Evolutionary conservation across 2,329 filamentous ascomycete genomes (phyloP), one percentile per base, ranked within the genome.

Genomic region (Xylariaceae sp.): DNA sequence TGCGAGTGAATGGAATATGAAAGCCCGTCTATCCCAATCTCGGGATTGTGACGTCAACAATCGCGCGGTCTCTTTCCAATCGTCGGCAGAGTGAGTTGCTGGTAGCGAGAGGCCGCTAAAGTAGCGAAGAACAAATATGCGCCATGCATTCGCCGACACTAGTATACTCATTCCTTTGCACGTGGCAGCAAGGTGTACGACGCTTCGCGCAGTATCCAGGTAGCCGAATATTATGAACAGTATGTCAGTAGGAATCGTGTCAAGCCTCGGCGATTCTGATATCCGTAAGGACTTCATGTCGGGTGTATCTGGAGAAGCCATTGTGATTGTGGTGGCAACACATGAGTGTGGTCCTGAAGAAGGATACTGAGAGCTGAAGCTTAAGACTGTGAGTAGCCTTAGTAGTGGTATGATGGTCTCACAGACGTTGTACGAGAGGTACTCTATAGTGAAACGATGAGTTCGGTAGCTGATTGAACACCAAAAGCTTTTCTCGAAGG

Each of bases 1-100:
- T 12, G 49, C 46, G 39, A 50, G 63, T 12, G 69, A 61, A 43
- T 67, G 66, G 48, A 80, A 70, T 14, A 68, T 66, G 17, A 75
- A 56, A 0, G 71, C 64, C 1, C 75, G 71, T 45, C 69, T 71
- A 43, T 80, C 77, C 78, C 78, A 81, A 56, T 74, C 76, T 6
- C 76, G 70, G 27, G 75, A 72, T 47, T 80, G 72, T 54, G 73
- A 75, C 0, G 78, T 79, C 39, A 79, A 60, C 0, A 68, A 70
- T 22, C 73, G 66, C 6, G 76, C 76, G 22, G 75, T 52, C 11
- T 53, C 50, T 4, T 12, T 52, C 62, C 62, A 62, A 11, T 62
- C 56, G 11, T 57, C 53, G 67, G 51, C 42, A 5, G 57, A 53
- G 2, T 53, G 52, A n/a, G 41, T 52, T 2, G 47, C 14, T 0